A percentile compares a stretch with the other conserved stretches of the same genome.
Evolutionary conservation across 1,284 basidiomycete genomes (phyloP).

Genomic region (Trichosporon sp.): DNA sequence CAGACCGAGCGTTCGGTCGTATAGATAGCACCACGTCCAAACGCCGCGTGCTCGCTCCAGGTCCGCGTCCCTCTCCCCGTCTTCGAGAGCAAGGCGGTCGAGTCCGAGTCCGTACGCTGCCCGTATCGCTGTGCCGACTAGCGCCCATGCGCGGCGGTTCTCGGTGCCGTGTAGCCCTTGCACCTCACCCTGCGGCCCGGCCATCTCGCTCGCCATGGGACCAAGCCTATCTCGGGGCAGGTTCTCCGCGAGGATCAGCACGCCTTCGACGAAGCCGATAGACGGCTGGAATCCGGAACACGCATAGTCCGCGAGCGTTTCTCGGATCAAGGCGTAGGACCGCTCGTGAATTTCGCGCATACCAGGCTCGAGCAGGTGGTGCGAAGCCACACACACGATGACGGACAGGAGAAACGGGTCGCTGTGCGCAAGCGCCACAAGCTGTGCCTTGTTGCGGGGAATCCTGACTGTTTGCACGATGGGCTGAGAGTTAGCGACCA

Average conservation of each 20-base stretch:
- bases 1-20: constrained; percentile 56
- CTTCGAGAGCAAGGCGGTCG: constrained; percentile 51
- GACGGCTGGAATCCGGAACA: constrained; percentile 52
- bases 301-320: constrained; percentile 50
- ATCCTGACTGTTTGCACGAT: constrained; percentile 55
- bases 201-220: constrained; percentile 28
- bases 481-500: constrained; percentile 38
- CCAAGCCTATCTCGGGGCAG: constrained; percentile 40
- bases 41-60: constrained; percentile 55
- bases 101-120: constrained; percentile 54
- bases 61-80: constrained; percentile 43
- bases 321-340: constrained; percentile 47
- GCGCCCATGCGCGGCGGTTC: constrained; percentile 56
- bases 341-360: constrained; percentile 46
- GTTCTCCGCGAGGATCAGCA: constrained; percentile 56
- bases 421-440: constrained; percentile 47
- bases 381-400: constrained; percentile 54
- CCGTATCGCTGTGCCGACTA: constrained; percentile 56
- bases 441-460: constrained; percentile 48
- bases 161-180: constrained; percentile 51
- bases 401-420: constrained; percentile 55
- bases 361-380: constrained; percentile 44
- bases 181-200: constrained; percentile 36
- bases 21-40: constrained; percentile 59
- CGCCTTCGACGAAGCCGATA: constrained; percentile 57